Evolutionary conservation across 208 protist species (phyloP).

Genomic region (Wallacemonas sp.): DNA sequence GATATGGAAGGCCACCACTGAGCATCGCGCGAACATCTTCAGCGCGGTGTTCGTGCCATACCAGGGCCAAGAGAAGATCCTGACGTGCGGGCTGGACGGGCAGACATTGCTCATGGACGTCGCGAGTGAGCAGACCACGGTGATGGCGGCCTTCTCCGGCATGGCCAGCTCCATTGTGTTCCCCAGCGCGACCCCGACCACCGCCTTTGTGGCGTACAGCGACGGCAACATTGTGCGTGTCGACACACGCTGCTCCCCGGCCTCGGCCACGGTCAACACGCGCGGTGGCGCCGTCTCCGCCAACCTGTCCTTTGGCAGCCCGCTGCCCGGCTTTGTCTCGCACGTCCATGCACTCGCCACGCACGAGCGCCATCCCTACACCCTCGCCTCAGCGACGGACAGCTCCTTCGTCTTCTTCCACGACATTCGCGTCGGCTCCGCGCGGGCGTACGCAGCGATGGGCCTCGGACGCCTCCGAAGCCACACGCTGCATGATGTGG

Average conservation of each 20-base stretch:
- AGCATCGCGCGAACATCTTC: conserved; percentile 57
- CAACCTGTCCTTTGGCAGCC: conserved; percentile 14
- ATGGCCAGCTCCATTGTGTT: conserved; percentile 34
- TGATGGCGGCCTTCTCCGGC: conserved; percentile 16
- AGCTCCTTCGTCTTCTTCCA: conserved; percentile 43
- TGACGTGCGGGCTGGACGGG: conserved; percentile 49
- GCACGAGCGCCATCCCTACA: conserved; percentile 40
- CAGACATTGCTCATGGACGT: conserved; percentile 33
- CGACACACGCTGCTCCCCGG: conserved; percentile 30
- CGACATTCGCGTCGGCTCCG: conserved; percentile 47
- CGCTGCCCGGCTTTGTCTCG: conserved; percentile 17
- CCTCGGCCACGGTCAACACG: not conserved
- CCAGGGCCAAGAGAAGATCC: conserved; percentile 12
- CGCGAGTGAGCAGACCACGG: conserved; percentile 19
- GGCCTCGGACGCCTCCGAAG: conserved; percentile 11
- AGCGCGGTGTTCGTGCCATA: conserved; percentile 41
- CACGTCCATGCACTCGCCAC: conserved; percentile 31
- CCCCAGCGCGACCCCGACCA: conserved; percentile 27
- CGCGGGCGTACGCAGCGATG: conserved; percentile 31
- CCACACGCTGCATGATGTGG: not conserved
- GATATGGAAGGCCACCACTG: conserved; percentile 30
- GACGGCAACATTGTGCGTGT: conserved; percentile 35
- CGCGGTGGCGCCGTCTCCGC: not conserved
- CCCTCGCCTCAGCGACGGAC: conserved; percentile 39
- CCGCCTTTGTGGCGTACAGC: conserved; percentile 43